Evolutionary conservation across 495 filamentous ascomycete genomes (phyloP), one percentile per base, ranked within the genome.

Genomic region (Clavariopsis aquatica): DNA sequence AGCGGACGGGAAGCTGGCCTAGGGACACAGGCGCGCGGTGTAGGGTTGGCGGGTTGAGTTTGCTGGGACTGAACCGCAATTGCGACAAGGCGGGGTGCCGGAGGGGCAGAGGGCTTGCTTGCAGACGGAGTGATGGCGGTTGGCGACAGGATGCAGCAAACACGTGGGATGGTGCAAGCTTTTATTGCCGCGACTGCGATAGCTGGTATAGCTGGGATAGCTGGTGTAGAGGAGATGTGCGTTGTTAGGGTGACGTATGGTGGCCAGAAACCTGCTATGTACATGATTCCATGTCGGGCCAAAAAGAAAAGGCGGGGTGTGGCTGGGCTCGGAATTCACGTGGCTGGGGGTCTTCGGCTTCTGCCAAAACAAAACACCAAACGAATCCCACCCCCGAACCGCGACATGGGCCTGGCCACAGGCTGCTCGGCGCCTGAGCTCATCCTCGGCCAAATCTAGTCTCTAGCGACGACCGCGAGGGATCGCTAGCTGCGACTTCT

Each of bases 211-310:
- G 47, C 24, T n/a, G 38, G 38, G 38, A 43, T 43, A 43, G 38
- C 38, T 43, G 38, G 38, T 17, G 38, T 43, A 15, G 38, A 17
- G 13, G 8, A 6, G 13, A 43, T 10, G 38, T 43, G 29, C n/a
- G 49, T 31, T 52, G 47, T 27, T 56, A 15, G 52, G 29, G 52
- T 56, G 60, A 38, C 60, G 60, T 43, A 49, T 43, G 51, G 51
- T 23, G 17, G 52, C 15, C 27, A 52, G 57, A 60, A 60, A 45
- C 47, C 24, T 49, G 47, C 4, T 49, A n/a, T n/a, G n/a, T n/a
- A n/a, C n/a, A n/a, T n/a, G n/a, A n/a, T n/a, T n/a, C n/a, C n/a
- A n/a, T n/a, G n/a, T n/a, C 10, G 47, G 12, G 5, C 7, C 17
- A 47, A 27, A 27, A 10, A 27, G 47, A 10, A 10, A 28, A 24